phyloP scores from a whole-genome alignment of 225 moss, liverwort and hornwort species.

The Neckera pumila region DNA sequence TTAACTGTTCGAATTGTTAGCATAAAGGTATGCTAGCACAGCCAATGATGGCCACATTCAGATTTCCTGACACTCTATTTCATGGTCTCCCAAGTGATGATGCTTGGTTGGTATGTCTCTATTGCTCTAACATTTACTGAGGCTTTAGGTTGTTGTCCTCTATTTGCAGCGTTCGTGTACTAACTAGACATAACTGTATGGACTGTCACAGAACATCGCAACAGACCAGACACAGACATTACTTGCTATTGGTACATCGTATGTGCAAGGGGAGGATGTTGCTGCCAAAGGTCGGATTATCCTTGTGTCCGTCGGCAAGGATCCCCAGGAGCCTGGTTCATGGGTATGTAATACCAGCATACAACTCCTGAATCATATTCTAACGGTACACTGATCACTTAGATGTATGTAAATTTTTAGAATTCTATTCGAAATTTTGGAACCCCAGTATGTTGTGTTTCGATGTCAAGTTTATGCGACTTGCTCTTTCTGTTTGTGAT shows the following conservation, averaged over 20 bases:
- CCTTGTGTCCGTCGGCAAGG: conserved; percentile 76
- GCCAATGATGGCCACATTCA: neutral
- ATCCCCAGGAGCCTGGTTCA: conserved; percentile 41
- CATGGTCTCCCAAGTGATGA: neutral
- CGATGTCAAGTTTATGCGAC: neutral
- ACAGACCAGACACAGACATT: conserved; percentile 78
- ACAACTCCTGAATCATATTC: neutral
- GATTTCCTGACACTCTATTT: neutral
- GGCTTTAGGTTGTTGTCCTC: neutral
- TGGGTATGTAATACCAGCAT: conserved; percentile 25
- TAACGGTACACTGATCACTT: neutral
- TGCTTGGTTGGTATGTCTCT: neutral
- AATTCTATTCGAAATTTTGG: neutral
- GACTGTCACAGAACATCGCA: conserved; percentile 32
- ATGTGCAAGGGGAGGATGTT: conserved; percentile 96
- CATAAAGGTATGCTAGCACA: conserved; percentile 39
- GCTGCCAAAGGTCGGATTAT: conserved; percentile 96
- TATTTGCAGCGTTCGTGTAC: neutral
- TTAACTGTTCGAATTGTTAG: conserved; percentile 82
- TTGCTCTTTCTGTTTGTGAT: neutral
- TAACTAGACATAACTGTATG: neutral
- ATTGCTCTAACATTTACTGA: neutral
- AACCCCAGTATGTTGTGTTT: neutral
- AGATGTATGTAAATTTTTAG: neutral
- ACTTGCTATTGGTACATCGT: conserved; percentile 90